Conservation (phyloP, 129 eudicot genomes). For the Mikania micrantha region DNA sequence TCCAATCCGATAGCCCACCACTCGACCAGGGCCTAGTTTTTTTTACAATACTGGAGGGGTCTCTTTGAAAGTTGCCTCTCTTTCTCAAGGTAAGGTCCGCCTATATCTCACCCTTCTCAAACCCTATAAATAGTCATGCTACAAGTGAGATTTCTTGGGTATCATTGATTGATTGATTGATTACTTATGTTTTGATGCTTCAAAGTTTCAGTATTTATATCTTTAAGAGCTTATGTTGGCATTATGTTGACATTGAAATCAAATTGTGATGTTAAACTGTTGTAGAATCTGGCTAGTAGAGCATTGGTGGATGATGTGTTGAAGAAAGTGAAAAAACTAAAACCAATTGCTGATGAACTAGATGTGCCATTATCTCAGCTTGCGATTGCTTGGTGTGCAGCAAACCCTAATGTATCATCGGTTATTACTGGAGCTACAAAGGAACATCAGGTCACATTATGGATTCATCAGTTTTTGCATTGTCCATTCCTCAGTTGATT, state of each 20-base stretch:
- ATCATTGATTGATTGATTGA: too few relatives aligned
- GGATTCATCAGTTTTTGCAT: conserved; percentile 1
- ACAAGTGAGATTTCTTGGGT: too few relatives aligned
- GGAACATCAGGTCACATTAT: conserved; percentile 58
- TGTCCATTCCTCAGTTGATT: background rate
- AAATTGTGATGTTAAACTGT: background rate
- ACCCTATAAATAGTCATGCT: too few relatives aligned
- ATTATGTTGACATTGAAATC: background rate
- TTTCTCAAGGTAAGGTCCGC: too few relatives aligned
- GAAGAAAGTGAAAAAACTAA: conserved; percentile 57
- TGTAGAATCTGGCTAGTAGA: conserved; percentile 67
- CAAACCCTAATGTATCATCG: conserved; percentile 85
- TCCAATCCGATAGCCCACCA: too few relatives aligned
- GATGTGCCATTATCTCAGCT: conserved; percentile 78
- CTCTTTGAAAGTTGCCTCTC: too few relatives aligned
- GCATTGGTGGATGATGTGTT: conserved; percentile 84
- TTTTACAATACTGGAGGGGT: too few relatives aligned
- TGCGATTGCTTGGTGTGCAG: conserved; percentile 93
- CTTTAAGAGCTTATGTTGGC: background rate
- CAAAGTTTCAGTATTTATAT: background rate
- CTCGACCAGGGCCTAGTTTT: too few relatives aligned
- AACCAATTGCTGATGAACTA: conserved; percentile 80
- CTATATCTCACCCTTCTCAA: too few relatives aligned
- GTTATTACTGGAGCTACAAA: conserved; percentile 94
- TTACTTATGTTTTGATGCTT: background rate